Evolutionary conservation across 345 rosid species (phyloP).

Genomic region (sweet orange (Citrus sinensis)): DNA sequence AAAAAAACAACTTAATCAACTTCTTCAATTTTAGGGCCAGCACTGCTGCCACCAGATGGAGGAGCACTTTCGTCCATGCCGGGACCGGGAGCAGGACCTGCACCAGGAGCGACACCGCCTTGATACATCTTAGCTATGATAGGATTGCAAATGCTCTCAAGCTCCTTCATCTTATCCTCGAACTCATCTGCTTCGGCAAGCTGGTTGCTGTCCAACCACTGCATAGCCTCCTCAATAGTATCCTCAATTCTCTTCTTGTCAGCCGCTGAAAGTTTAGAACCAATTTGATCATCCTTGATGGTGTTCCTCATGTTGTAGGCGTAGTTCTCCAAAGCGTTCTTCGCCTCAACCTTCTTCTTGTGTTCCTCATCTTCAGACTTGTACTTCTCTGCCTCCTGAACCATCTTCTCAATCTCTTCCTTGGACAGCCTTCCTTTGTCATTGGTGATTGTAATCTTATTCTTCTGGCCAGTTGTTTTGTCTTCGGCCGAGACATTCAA

Average conservation of each 20-base stretch:
- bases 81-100: constrained; percentile 25
- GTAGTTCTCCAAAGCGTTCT: constrained; percentile 47
- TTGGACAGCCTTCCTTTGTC: constrained; percentile 59
- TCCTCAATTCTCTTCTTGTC: constrained; percentile 72
- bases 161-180: constrained; percentile 63
- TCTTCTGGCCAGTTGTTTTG: constrained; percentile 66
- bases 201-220: constrained; percentile 55
- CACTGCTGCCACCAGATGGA: constrained; percentile 36
- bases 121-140: constrained; percentile 54
- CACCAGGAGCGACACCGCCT: constrained; percentile 33
- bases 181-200: constrained; percentile 58
- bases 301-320: constrained; percentile 64
- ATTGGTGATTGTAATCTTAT: constrained; percentile 61
- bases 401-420: constrained; percentile 68
- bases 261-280: constrained; percentile 38
- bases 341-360: constrained; percentile 65
- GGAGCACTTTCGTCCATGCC: constrained; percentile 28
- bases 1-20: constrained; percentile 37
- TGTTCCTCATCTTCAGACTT: constrained; percentile 57
- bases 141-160: constrained; percentile 57
- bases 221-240: constrained; percentile 45
- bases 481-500: constrained; percentile 64
- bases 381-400: constrained; percentile 64
- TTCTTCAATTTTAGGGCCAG: constrained; percentile 71
- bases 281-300: constrained; percentile 50